phyloP scores from a whole-genome alignment of 441 rosid species.

The Erodium moschatum region DNA sequence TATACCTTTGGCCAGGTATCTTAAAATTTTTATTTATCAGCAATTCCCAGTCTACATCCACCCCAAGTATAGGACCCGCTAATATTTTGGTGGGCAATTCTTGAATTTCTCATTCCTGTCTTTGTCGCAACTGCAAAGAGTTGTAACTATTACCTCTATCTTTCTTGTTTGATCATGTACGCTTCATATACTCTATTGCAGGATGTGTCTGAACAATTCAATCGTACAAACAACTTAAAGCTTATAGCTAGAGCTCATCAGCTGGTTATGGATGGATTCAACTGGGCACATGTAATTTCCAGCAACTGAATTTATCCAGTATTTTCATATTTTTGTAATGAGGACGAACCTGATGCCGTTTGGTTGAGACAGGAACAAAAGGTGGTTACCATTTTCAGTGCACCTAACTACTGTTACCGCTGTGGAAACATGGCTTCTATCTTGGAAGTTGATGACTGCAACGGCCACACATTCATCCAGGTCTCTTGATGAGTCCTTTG shows the following conservation, averaged over 20 bases:
- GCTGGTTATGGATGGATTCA: slow-evolving; percentile 71
- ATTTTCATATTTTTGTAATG: slow-evolving; percentile 3
- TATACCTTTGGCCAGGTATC: too few relatives aligned
- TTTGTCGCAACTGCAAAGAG: neutral
- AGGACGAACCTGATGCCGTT: slow-evolving; percentile 4
- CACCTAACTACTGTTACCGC: slow-evolving; percentile 33
- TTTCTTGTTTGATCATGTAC: too few relatives aligned
- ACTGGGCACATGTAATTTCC: slow-evolving; percentile 54
- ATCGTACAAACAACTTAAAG: slow-evolving; percentile 52
- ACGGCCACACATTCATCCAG: slow-evolving; percentile 56
- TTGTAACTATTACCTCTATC: too few relatives aligned
- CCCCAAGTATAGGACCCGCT: too few relatives aligned
- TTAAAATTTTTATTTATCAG: too few relatives aligned
- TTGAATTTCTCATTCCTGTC: neutral
- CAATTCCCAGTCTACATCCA: too few relatives aligned
- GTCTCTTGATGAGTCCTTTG: slow-evolving; percentile 20
- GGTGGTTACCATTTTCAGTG: slow-evolving; percentile 51
- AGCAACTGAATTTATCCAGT: slow-evolving; percentile 7
- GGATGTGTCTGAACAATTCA: slow-evolving; percentile 73
- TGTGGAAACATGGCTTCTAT: slow-evolving; percentile 75
- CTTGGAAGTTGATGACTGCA: slow-evolving; percentile 63
- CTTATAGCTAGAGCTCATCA: slow-evolving; percentile 74
- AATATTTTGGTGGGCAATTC: neutral
- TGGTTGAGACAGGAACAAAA: slow-evolving; percentile 49
- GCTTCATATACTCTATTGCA: slow-evolving; percentile 13